Evolutionary conservation across 345 rosid genomes (phyloP).

Genomic region (Melaleuca quinquenervia): DNA sequence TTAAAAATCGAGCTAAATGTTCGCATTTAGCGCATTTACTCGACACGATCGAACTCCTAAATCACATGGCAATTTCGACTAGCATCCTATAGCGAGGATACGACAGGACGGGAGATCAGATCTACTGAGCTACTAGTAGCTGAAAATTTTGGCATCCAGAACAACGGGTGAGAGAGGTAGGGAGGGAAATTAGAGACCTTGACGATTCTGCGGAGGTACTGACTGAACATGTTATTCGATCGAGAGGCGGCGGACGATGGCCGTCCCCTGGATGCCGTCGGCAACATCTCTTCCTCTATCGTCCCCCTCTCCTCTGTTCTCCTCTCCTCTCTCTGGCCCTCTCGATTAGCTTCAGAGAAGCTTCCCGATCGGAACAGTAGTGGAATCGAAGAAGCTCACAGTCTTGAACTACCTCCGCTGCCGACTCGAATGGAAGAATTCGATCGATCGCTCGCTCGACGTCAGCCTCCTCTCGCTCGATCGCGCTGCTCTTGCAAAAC

Average conservation of each 20-base stretch:
- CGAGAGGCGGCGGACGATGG: slow-evolving; percentile 68
- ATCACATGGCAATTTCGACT: not conserved
- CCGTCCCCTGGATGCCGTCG: slow-evolving; percentile 69
- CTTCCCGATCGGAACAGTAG: not conserved
- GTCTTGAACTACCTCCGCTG: not conserved
- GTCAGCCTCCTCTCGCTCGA: not conserved
- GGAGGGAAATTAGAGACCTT: slow-evolving; percentile 43
- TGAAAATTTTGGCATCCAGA: slow-evolving; percentile 6
- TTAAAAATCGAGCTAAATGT: not conserved
- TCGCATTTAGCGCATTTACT: not conserved
- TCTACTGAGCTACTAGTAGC: not conserved
- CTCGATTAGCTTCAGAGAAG: not conserved
- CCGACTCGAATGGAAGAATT: not conserved
- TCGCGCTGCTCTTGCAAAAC: not conserved
- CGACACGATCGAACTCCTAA: not conserved
- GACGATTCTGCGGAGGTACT: slow-evolving; percentile 89
- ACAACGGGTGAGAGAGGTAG: not conserved
- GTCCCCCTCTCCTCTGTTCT: not conserved
- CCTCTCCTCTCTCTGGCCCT: not conserved
- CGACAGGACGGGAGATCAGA: not conserved
- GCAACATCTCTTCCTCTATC: slow-evolving; percentile 45
- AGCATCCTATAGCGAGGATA: not conserved
- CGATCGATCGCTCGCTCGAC: not conserved
- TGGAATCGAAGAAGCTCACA: not conserved
- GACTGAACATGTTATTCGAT: slow-evolving; percentile 57